Conservation (phyloP, 345 rosid species). For the Diplotaxis tenuifolia region DNA sequence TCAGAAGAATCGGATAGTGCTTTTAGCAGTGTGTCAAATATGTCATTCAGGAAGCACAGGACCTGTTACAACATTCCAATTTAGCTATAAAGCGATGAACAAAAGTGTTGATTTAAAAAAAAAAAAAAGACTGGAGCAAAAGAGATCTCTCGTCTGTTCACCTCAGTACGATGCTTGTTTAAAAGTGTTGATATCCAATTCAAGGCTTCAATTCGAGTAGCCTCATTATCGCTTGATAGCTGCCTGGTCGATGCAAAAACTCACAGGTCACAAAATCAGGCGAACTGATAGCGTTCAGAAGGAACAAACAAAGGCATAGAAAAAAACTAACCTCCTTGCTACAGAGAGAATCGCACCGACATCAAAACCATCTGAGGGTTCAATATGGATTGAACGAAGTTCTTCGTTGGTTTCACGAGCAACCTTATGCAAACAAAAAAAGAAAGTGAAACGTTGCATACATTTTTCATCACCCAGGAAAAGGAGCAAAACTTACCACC, state of each 20-base stretch:
- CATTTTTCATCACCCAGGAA: conserved; percentile 8
- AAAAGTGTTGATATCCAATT: conserved; percentile 94
- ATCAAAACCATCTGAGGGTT: conserved; percentile 84
- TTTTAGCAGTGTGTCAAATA: conserved; percentile 84
- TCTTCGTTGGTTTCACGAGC: conserved; percentile 99
- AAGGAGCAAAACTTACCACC: conserved; percentile 61
- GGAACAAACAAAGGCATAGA: conserved; percentile 1
- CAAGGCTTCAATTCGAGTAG: conserved; percentile 91
- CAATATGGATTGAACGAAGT: conserved; percentile 78
- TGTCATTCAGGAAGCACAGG: conserved; percentile 66
- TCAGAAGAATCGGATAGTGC: conserved; percentile 90
- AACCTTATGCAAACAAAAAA: conserved; percentile 50
- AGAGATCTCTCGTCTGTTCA: conserved; percentile 19
- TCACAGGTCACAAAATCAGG: conserved; percentile 26
- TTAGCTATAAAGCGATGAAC: neutral
- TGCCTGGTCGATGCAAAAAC: conserved; percentile 50
- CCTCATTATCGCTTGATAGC: conserved; percentile 72
- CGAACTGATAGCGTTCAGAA: neutral
- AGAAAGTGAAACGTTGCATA: conserved; percentile 16
- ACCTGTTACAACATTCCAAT: conserved; percentile 52
- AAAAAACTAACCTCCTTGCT: conserved; percentile 72
- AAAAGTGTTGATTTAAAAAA: neutral
- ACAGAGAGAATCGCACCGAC: conserved; percentile 85
- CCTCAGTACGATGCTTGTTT: conserved; percentile 84
- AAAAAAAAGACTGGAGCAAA: conserved; percentile 7